Conservation (phyloP, 2,329 filamentous ascomycete species). For the Akanthomyces uredinophilus region DNA sequence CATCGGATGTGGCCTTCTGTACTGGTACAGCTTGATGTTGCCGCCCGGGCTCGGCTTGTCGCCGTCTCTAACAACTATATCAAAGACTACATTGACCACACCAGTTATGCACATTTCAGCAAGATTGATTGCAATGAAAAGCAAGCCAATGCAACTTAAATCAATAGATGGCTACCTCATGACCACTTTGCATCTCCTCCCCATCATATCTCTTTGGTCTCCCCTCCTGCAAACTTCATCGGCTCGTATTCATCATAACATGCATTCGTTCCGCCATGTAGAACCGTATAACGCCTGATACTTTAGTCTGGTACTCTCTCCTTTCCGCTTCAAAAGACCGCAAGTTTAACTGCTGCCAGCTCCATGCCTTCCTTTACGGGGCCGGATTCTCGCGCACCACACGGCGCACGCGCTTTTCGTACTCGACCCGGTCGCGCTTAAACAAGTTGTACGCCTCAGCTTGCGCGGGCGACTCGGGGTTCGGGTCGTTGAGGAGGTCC, state of each 20-base stretch:
- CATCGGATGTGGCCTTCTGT: neutral
- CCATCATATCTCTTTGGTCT: too few relatives aligned
- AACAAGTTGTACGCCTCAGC: conserved; percentile 96
- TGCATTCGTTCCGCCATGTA: neutral
- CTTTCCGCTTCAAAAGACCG: neutral
- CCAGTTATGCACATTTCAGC: neutral
- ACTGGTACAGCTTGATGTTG: neutral
- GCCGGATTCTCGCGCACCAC: conserved; percentile 88
- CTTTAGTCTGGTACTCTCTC: neutral
- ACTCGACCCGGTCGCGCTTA: conserved; percentile 81
- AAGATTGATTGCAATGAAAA: neutral
- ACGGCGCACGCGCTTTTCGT: conserved; percentile 80
- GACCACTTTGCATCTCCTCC: neutral
- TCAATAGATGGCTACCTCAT: neutral
- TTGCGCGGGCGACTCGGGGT: conserved; percentile 93
- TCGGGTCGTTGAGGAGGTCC: conserved; percentile 91
- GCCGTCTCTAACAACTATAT: neutral
- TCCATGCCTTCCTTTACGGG: conserved; percentile 42
- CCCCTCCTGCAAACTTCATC: neutral
- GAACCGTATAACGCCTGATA: conserved; percentile 1
- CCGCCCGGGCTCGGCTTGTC: neutral
- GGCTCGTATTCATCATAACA: neutral
- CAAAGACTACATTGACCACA: neutral
- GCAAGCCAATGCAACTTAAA: neutral
- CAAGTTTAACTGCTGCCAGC: neutral